Conservation (phyloP, 2,329 filamentous ascomycete genomes). For the Trichoderma pleuroti region DNA sequence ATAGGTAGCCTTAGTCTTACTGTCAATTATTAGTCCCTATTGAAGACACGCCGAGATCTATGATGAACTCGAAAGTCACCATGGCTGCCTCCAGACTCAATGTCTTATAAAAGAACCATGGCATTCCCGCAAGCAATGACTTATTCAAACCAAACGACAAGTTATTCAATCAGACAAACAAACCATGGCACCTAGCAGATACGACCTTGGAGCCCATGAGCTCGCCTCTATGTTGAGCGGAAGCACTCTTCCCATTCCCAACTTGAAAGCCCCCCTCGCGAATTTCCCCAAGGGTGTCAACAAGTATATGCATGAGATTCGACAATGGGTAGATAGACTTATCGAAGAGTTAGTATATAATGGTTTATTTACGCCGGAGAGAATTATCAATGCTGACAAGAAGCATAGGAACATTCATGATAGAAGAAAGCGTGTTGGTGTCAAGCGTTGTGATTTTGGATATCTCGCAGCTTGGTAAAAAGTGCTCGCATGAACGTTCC, state of each 20-base stretch:
- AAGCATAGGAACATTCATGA: background rate
- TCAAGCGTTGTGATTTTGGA: conserved; percentile 8
- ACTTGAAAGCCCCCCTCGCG: background rate
- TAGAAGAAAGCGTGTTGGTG: background rate
- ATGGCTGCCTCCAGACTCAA: background rate
- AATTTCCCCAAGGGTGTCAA: background rate
- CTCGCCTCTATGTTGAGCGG: conserved; percentile 3
- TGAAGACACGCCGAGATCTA: background rate
- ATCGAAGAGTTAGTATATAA: background rate
- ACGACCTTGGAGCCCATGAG: background rate
- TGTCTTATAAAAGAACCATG: background rate
- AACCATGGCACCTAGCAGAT: background rate
- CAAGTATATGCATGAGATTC: background rate
- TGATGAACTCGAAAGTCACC: background rate
- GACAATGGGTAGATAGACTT: background rate
- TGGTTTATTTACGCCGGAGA: no score
- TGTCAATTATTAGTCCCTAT: background rate
- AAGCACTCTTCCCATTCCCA: conserved; percentile 4
- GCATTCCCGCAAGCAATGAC: background rate
- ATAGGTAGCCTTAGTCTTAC: background rate
- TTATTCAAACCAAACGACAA: background rate
- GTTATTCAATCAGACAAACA: background rate
- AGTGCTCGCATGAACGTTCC: background rate
- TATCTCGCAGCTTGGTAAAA: conserved; percentile 1
- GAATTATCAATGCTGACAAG: background rate